phyloP scores from a whole-genome alignment of 306 rosid species.

The Fragaria ananassa region DNA sequence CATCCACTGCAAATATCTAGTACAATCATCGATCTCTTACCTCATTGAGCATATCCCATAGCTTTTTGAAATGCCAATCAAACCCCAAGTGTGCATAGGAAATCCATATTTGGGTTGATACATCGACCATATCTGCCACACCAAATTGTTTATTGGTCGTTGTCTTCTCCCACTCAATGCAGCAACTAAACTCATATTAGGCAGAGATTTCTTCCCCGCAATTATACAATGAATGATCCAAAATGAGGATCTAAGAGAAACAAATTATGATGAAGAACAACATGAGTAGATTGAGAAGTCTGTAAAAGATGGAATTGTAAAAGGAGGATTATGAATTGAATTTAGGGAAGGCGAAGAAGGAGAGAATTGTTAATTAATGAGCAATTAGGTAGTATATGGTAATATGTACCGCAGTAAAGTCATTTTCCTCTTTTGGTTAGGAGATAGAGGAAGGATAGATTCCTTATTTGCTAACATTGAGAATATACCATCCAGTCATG shows the following conservation, averaged over 20 bases:
- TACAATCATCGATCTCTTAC: background rate
- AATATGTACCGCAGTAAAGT: background rate
- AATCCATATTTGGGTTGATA: background rate
- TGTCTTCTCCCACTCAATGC: background rate
- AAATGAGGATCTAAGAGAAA: background rate
- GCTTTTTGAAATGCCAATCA: background rate
- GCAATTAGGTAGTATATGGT: background rate
- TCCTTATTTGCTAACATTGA: background rate
- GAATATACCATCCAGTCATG: no score
- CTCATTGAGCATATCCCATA: background rate
- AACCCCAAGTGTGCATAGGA: background rate
- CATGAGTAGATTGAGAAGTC: background rate
- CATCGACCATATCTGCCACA: background rate
- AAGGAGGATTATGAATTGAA: background rate
- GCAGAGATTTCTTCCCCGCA: background rate
- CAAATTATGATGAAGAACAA: background rate
- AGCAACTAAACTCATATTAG: background rate
- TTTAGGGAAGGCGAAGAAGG: background rate
- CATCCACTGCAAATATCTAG: background rate
- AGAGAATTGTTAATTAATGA: no score
- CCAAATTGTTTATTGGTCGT: background rate
- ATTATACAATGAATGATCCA: background rate
- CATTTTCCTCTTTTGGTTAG: background rate
- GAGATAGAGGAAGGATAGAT: background rate
- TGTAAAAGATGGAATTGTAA: background rate